Evolutionary conservation across 106 monocot species (phyloP).

Genomic region (Acanthochlamys bracteata): DNA sequence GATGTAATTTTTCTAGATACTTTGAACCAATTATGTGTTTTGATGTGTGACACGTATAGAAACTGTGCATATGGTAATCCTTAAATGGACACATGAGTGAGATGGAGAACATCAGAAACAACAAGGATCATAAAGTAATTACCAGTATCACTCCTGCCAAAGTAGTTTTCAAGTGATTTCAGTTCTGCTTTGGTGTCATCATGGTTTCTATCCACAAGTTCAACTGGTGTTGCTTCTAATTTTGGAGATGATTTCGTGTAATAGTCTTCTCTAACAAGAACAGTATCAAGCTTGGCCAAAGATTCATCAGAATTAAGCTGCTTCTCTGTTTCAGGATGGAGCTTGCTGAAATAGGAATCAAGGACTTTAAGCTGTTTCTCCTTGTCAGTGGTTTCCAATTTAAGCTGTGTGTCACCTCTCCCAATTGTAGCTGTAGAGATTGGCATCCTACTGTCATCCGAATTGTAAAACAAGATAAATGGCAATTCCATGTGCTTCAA

Average conservation of each 20-base stretch:
- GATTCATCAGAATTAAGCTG: conserved; percentile 8
- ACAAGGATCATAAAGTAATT: conserved; percentile 5
- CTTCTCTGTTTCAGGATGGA: conserved; percentile 11
- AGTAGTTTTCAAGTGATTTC: conserved; percentile 31
- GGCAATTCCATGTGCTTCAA: conserved; percentile 2
- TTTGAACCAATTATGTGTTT: too few species aligned
- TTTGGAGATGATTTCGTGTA: neutral
- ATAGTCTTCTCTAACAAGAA: neutral
- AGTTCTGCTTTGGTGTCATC: conserved; percentile 15
- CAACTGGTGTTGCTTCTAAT: neutral
- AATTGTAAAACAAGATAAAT: conserved; percentile 5
- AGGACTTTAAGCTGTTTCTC: conserved; percentile 37
- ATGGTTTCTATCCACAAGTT: neutral
- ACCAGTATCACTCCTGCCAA: conserved; percentile 32
- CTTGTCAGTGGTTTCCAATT: conserved; percentile 3
- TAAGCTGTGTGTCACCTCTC: neutral
- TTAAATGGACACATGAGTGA: too few species aligned
- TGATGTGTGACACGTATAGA: too few species aligned
- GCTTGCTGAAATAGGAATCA: conserved; percentile 57
- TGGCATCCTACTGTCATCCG: conserved; percentile 1
- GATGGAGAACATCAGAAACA: too few species aligned
- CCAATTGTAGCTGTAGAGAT: conserved; percentile 7
- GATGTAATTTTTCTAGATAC: too few species aligned
- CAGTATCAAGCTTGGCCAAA: conserved; percentile 6
- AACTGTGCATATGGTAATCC: too few species aligned